phyloP scores from a whole-genome alignment of 2,329 filamentous ascomycete species.

The Curvularia sp. region DNA sequence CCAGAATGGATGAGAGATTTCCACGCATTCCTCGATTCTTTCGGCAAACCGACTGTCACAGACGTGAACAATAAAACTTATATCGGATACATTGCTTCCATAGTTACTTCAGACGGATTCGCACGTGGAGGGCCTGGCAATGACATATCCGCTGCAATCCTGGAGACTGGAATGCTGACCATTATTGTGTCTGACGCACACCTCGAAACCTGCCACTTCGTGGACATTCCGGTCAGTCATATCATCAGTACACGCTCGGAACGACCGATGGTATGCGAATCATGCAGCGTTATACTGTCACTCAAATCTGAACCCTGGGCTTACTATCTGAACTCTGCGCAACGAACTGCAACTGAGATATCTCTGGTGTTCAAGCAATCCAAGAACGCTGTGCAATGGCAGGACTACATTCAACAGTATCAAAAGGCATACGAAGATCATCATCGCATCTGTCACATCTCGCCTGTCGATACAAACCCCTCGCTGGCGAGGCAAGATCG shows the following conservation, averaged over 20 bases:
- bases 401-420: slow-evolving; percentile 24
- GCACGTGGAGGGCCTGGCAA: slow-evolving; percentile 26
- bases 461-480: slow-evolving; percentile 6
- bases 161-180: slow-evolving; percentile 31
- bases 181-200: slow-evolving; percentile 29
- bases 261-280: slow-evolving; percentile 17
- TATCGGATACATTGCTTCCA: slow-evolving; percentile 32
- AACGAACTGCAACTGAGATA: slow-evolving; percentile 26
- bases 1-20: slow-evolving; percentile 39
- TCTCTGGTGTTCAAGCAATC: slow-evolving; percentile 30
- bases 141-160: slow-evolving; percentile 19
- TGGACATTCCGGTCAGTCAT: slow-evolving; percentile 39
- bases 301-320: slow-evolving; percentile 23
- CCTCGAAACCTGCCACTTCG: slow-evolving; percentile 27
- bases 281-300: slow-evolving; percentile 33
- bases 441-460: slow-evolving; percentile 2
- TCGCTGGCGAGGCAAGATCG: not conserved
- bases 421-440: not conserved
- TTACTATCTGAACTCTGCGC: slow-evolving; percentile 34
- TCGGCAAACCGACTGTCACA: slow-evolving; percentile 27
- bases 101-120: slow-evolving; percentile 33
- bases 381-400: slow-evolving; percentile 32
- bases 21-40: slow-evolving; percentile 37
- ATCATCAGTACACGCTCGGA: slow-evolving; percentile 21
- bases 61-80: slow-evolving; percentile 18